A percentile compares a stretch with the other conserved stretches of the same genome.
phyloP scores from a whole-genome alignment of 2,329 filamentous ascomycete species.

The Diaporthe ampelina region DNA sequence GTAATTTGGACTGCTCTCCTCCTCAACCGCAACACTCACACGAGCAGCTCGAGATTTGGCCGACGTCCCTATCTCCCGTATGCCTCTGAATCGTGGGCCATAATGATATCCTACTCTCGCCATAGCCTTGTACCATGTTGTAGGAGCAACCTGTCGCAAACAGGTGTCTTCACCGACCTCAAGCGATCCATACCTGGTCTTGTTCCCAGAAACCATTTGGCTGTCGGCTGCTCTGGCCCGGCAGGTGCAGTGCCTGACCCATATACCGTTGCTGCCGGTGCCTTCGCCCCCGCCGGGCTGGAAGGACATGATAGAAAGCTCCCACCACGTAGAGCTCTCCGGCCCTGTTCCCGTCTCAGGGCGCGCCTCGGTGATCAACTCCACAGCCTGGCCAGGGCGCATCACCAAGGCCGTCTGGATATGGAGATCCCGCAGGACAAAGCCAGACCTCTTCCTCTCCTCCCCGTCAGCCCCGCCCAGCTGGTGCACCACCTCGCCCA shows the following conservation, averaged over 20 bases:
- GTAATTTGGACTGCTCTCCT: neutral
- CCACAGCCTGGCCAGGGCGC: neutral
- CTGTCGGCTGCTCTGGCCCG: neutral
- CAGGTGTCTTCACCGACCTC: neutral
- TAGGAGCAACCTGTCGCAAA: neutral
- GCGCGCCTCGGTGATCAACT: neutral
- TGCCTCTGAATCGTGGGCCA: neutral
- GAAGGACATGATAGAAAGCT: neutral
- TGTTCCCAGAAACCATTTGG: neutral
- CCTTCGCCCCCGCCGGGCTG: neutral
- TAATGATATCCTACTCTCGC: neutral
- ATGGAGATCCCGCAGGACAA: neutral
- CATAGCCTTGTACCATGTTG: neutral
- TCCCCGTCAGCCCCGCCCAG: neutral
- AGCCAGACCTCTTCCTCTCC: neutral
- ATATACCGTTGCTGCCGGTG: neutral
- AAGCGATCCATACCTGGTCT: neutral
- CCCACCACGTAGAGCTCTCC: neutral
- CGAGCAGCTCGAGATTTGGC: neutral
- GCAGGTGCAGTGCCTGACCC: neutral
- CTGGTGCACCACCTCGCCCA: conserved; percentile 38
- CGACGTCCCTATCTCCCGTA: neutral
- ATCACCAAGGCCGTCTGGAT: neutral
- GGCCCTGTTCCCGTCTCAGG: neutral
- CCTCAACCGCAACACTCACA: neutral